These are phyloP conservation scores for Mixia osmundae DNA, from an alignment of 1,284 basidiomycete species.

Conservation along the genomic window DNA sequence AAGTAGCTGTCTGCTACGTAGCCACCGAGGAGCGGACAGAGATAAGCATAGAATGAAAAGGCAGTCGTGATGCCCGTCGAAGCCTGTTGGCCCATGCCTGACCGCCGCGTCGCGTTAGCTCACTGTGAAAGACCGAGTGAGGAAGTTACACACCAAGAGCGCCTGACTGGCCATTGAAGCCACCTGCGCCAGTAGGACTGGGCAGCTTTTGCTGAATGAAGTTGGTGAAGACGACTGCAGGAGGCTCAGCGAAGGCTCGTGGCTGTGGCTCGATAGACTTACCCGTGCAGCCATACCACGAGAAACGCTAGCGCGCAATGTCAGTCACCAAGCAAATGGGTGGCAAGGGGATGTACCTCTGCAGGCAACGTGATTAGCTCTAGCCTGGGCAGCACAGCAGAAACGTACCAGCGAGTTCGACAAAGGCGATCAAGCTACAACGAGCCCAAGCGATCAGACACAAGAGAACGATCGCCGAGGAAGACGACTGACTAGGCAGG, in stretches of 20 bases:
- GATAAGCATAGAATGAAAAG: slow-evolving; percentile 17
- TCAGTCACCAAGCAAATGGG: too few species aligned
- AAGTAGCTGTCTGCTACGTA: slow-evolving; percentile 24
- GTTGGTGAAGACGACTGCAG: slow-evolving; percentile 16
- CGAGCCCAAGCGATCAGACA: too few species aligned
- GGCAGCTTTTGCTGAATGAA: slow-evolving; percentile 21
- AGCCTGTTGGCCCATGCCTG: slow-evolving; percentile 32
- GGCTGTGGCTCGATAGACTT: not conserved
- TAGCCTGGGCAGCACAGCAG: not conserved
- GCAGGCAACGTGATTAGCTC: not conserved
- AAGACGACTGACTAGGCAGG: too few species aligned
- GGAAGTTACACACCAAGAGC: not conserved
- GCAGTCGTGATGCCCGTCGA: slow-evolving; percentile 11
- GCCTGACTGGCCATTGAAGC: slow-evolving; percentile 19
- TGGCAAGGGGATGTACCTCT: too few species aligned
- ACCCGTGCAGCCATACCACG: slow-evolving; percentile 16
- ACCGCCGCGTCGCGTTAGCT: slow-evolving; percentile 14
- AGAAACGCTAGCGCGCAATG: too few species aligned
- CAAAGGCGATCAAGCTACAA: slow-evolving; percentile 6
- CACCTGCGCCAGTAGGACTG: slow-evolving; percentile 13
- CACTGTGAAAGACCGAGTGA: not conserved
- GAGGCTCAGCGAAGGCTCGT: not conserved
- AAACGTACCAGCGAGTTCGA: slow-evolving; percentile 5
- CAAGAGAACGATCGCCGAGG: not conserved
- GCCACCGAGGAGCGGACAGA: slow-evolving; percentile 19